Percentiles rank a stretch among this genome's conserved stretches.
These are phyloP conservation scores for Theobroma grandiflorum DNA, from an alignment of 441 rosid species.

Conservation along the genomic window DNA sequence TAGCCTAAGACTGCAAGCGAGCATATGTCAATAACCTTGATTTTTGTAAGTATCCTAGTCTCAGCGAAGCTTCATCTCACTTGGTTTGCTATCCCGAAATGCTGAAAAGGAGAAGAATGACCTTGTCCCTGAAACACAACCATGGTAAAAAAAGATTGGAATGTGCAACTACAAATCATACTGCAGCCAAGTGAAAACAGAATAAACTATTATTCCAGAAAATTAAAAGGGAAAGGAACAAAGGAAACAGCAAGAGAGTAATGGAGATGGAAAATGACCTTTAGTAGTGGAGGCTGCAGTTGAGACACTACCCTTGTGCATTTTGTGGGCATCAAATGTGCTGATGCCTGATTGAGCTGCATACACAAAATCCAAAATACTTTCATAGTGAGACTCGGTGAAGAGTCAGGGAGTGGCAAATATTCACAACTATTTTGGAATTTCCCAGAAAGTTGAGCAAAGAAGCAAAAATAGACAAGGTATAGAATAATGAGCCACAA, in stretches of 20 bases:
- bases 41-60: background rate
- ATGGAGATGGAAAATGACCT: slow-evolving; percentile 41
- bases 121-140: slow-evolving; percentile 59
- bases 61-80: slow-evolving; percentile 54
- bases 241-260: background rate
- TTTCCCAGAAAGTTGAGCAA: background rate
- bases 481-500: slow-evolving; percentile 1
- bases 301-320: slow-evolving; percentile 39
- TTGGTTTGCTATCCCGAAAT: slow-evolving; percentile 71
- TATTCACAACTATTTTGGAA: background rate
- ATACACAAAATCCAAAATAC: slow-evolving; percentile 18
- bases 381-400: background rate
- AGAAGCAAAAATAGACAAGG: background rate
- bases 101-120: slow-evolving; percentile 83
- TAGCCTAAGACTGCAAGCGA: background rate
- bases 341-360: slow-evolving; percentile 44
- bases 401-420: background rate
- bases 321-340: slow-evolving; percentile 34
- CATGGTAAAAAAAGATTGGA: slow-evolving; percentile 14
- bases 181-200: background rate
- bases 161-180: background rate
- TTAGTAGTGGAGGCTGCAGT: slow-evolving; percentile 51
- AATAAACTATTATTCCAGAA: slow-evolving; percentile 13
- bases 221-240: background rate
- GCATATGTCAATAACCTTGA: background rate